These are phyloP conservation scores for Rhodomyrtus tomentosa DNA, from an alignment of 345 rosid genomes.

Conservation along the genomic window DNA sequence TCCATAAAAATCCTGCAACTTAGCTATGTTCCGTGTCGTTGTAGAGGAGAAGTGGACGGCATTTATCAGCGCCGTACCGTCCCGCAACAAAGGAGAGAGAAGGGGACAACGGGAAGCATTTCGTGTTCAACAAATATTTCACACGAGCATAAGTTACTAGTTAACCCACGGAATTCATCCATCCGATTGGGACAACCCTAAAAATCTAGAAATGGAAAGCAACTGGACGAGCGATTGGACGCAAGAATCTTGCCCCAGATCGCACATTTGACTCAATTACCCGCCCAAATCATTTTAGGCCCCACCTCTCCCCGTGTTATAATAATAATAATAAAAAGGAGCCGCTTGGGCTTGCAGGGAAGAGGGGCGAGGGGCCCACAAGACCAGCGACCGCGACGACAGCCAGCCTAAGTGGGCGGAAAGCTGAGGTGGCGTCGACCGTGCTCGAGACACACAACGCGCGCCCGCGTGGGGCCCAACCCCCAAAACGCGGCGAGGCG, in stretches of 20 bases:
- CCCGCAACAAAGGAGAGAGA: no score
- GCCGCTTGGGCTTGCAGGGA: background rate
- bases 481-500: constrained; percentile 1
- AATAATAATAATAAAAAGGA: background rate
- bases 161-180: no score
- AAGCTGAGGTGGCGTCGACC: background rate
- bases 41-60: no score
- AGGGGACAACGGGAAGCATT: no score
- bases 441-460: background rate
- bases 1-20: background rate
- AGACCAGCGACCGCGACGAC: background rate
- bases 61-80: no score
- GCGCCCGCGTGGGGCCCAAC: background rate
- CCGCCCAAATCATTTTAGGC: background rate
- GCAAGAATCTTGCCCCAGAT: background rate
- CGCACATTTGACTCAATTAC: background rate
- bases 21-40: fast-evolving
- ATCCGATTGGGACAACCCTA: no score
- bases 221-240: background rate
- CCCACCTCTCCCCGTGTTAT: background rate
- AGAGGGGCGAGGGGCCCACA: background rate
- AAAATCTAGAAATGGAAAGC: background rate
- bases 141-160: no score
- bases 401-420: background rate
- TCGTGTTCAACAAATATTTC: no score